Conservation (phyloP, 225 moss, liverwort and hornwort genomes). For the Physcomitrium patens region DNA sequence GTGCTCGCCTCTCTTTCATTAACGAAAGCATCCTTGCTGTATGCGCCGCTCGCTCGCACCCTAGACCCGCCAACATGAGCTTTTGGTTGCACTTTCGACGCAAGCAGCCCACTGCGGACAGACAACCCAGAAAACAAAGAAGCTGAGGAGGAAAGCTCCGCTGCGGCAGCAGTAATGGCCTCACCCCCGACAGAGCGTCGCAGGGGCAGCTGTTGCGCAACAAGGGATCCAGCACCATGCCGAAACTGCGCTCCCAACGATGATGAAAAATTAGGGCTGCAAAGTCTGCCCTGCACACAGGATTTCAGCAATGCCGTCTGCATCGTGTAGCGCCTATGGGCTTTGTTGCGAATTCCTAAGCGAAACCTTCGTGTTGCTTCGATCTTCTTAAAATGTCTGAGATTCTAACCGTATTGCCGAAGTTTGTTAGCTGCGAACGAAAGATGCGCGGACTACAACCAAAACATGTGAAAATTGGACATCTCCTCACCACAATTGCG, state of each 20-base stretch:
- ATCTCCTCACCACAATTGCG: no score
- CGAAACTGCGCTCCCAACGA: conserved; percentile 7
- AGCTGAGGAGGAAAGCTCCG: conserved; percentile 28
- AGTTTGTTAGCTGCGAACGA: no score
- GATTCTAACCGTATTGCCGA: no score
- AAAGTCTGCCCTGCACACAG: conserved; percentile 32
- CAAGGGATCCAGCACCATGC: conserved; percentile 25
- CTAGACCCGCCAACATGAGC: conserved; percentile 14
- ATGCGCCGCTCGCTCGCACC: conserved; percentile 52
- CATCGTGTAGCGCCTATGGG: conserved; percentile 30
- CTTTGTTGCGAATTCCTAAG: no score
- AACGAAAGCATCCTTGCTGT: conserved; percentile 58
- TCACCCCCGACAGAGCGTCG: conserved; percentile 9
- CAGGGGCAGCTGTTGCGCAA: conserved; percentile 1
- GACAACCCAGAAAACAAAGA: conserved; percentile 41
- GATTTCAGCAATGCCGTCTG: conserved; percentile 46
- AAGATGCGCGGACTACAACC: no score
- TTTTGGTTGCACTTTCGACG: conserved; percentile 18
- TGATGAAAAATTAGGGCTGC: conserved; percentile 21
- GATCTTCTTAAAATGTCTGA: no score
- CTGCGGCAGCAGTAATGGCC: neutral
- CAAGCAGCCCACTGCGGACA: conserved; percentile 29
- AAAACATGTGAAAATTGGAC: no score
- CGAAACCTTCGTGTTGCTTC: no score
- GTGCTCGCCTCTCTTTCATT: conserved; percentile 48